Percentiles rank a stretch among this genome's conserved stretches.
Evolutionary conservation across 805 yeast species (phyloP).

Genomic region (Lachancea dasiensis): DNA sequence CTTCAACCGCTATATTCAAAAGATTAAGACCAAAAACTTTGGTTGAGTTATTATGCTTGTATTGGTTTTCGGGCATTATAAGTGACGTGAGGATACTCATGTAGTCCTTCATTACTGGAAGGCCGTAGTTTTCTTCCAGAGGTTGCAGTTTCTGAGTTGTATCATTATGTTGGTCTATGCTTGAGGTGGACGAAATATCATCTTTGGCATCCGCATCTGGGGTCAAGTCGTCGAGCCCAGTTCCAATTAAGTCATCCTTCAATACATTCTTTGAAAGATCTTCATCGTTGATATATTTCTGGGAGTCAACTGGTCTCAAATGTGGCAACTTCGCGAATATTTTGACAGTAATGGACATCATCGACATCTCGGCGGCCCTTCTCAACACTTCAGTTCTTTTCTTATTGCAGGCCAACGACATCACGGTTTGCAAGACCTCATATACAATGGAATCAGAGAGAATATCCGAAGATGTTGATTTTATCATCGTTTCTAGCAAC

Average conservation of each 20-base stretch:
- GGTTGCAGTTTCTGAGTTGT: neutral
- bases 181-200: constrained; percentile 1
- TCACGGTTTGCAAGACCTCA: constrained; percentile 86
- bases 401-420: constrained; percentile 88
- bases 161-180: neutral
- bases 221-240: constrained; percentile 43
- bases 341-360: constrained; percentile 60
- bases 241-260: constrained; percentile 46
- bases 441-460: constrained; percentile 77
- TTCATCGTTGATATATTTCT: constrained; percentile 41
- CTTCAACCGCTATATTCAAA: constrained; percentile 73
- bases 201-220: neutral
- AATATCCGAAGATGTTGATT: constrained; percentile 56
- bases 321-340: constrained; percentile 56
- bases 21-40: constrained; percentile 76
- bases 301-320: constrained; percentile 42
- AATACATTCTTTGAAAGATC: constrained; percentile 43
- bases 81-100: constrained; percentile 70
- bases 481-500: constrained; percentile 60
- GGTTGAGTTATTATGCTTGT: constrained; percentile 81
- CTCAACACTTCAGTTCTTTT: constrained; percentile 85
- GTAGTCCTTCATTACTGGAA: constrained; percentile 70
- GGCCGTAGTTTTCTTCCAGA: constrained; percentile 51
- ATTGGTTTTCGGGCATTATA: constrained; percentile 74
- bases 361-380: constrained; percentile 80